Conservation (phyloP, 306 rosid genomes). For the Phaseolus lunatus region DNA sequence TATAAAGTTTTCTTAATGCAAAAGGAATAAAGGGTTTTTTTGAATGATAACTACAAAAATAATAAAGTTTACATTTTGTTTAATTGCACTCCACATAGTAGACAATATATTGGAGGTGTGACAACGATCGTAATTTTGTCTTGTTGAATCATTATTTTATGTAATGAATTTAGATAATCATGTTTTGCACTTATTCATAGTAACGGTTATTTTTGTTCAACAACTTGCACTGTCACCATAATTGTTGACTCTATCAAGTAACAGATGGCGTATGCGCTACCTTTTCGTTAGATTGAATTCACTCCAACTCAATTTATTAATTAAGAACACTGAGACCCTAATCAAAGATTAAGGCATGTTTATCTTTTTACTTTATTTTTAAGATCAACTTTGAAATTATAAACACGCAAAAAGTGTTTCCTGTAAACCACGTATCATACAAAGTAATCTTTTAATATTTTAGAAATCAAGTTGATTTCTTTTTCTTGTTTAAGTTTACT, state of each 20-base stretch:
- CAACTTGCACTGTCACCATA: conserved; percentile 16
- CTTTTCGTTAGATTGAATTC: conserved; percentile 24
- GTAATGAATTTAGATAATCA: conserved; percentile 27
- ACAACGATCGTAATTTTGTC: conserved; percentile 45
- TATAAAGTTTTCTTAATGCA: neutral
- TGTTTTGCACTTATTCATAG: neutral
- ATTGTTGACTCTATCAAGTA: conserved; percentile 10
- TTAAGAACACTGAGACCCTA: conserved; percentile 8
- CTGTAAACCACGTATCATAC: too few species aligned
- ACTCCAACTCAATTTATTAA: conserved; percentile 17
- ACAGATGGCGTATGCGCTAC: neutral
- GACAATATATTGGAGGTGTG: conserved; percentile 40
- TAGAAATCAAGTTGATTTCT: too few species aligned
- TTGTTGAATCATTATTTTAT: conserved; percentile 38
- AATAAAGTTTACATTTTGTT: neutral
- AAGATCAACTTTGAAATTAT: too few species aligned
- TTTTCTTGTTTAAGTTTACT: too few species aligned
- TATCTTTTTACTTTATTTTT: neutral
- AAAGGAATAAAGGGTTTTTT: neutral
- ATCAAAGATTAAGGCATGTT: neutral
- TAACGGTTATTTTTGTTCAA: conserved; percentile 11
- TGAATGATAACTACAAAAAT: neutral
- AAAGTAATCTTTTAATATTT: too few species aligned
- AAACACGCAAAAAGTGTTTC: too few species aligned
- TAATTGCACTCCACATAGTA: conserved; percentile 19